Evolutionary conservation across 768 basidiomycete genomes (phyloP).

Genomic region (Obba rivulosa): DNA sequence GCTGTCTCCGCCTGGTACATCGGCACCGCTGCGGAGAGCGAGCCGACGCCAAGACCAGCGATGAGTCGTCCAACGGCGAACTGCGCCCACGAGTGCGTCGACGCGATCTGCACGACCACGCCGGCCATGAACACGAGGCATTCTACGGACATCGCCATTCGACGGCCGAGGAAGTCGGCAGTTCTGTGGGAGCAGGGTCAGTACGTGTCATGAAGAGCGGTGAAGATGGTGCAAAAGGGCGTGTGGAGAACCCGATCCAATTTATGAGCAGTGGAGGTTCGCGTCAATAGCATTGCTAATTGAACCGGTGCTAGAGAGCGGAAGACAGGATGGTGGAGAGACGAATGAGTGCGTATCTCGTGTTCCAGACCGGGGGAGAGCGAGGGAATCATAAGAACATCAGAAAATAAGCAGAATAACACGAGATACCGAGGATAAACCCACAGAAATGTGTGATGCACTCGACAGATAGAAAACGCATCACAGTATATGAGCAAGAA

Average conservation of each 20-base stretch:
- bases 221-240: not conserved
- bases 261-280: too few species aligned
- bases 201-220: not conserved
- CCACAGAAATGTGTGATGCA: too few species aligned
- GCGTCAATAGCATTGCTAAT: too few species aligned
- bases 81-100: slow-evolving; percentile 56
- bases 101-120: slow-evolving; percentile 52
- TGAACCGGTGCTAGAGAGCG: too few species aligned
- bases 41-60: slow-evolving; percentile 65
- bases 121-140: slow-evolving; percentile 55
- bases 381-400: too few species aligned
- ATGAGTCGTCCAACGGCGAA: slow-evolving; percentile 62
- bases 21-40: slow-evolving; percentile 61
- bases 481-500: too few species aligned
- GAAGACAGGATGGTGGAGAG: not conserved
- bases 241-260: slow-evolving; percentile 2
- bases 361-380: too few species aligned
- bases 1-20: slow-evolving; percentile 75
- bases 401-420: too few species aligned
- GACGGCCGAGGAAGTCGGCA: slow-evolving; percentile 61
- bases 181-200: slow-evolving; percentile 27
- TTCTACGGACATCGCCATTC: slow-evolving; percentile 60
- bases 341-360: too few species aligned
- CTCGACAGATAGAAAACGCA: too few species aligned
- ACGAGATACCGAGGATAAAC: too few species aligned